A percentile compares a stretch with the other conserved stretches of the same genome.
These are phyloP conservation scores for Metschnikowia reukaufii DNA, from an alignment of 805 yeast genomes.

Conservation along the genomic window DNA sequence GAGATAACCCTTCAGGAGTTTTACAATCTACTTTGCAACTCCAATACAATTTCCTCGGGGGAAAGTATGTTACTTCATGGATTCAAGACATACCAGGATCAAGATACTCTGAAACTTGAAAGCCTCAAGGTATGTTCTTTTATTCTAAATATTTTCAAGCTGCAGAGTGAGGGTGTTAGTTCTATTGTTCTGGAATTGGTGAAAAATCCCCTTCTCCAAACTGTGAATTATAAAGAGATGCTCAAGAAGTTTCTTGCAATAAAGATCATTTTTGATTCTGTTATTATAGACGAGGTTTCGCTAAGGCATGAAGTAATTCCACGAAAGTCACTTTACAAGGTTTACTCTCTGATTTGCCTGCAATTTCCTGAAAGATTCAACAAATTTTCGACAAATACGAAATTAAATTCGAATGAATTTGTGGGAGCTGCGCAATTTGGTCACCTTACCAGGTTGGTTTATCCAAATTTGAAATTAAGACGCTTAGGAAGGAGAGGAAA, in stretches of 20 bases:
- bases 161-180: not conserved
- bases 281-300: not conserved
- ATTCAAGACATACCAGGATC: conserved; percentile 10
- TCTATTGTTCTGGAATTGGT: not conserved
- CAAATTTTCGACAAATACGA: not conserved
- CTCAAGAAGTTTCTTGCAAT: conserved; percentile 42
- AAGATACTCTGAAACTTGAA: conserved; percentile 29
- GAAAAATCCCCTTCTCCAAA: conserved; percentile 17
- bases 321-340: conserved; percentile 36
- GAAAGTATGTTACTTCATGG: too few species aligned
- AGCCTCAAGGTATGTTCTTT: conserved; percentile 25
- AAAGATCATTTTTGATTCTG: conserved; percentile 27
- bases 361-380: conserved; percentile 37
- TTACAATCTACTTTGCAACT: conserved; percentile 38
- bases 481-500: conserved; percentile 44
- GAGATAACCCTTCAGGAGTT: conserved; percentile 41
- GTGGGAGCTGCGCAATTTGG: conserved; percentile 43
- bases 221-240: conserved; percentile 42
- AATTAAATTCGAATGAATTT: conserved; percentile 8
- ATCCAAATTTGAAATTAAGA: conserved; percentile 37
- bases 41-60: conserved; percentile 18
- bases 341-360: conserved; percentile 43
- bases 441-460: conserved; percentile 40
- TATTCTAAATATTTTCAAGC: conserved; percentile 34
- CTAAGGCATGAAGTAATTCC: not conserved